Base-by-base conservation (phyloP, 2,329 filamentous ascomycete species). In the Waltergamsia citrina region DNA sequence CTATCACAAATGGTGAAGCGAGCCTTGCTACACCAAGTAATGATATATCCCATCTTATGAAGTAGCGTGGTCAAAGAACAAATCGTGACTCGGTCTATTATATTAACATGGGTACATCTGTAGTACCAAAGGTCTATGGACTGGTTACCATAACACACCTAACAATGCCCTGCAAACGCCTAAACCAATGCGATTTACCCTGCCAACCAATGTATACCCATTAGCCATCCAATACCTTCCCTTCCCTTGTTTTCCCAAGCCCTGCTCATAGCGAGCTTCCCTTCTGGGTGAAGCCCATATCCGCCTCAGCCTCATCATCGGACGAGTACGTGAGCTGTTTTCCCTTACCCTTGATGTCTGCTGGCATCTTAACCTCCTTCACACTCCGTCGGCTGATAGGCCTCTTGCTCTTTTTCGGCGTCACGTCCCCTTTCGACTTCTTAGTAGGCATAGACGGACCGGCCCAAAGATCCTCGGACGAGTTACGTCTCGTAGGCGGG, bases 401-500 rank as follows among this genome's bases (percentile, higher is more conserved):
- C 35, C 59, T 43, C 33, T 54, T 49, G 15, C 44, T 40, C 35
- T 46, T 51, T 38, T 41, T 55, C 14, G 48, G 48, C 20, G 47
- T 49, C 32, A 43, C 37, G 12, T 45, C 48, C 4, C 45, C 44
- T 36, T 47, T 54, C 27, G 40, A 33, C 28, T 41, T 42, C 36
- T 49, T 53, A 33, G 43, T 31, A 32, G 49, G 47, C 19, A 47
- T 38, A 10, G 52, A 41, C 9, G 41, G 11, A 5, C 7, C 22
- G 4, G 22, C 6, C 15, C 14, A 12, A n/a, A n/a, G n/a, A 15
- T 37, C 35, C 17, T 24, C 16, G 3, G 62, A 70, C 7, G 71
- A 74, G 43, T 71, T 73, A 8, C 26, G 62, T 19, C 63, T 60
- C 3, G 65, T 60, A 4, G 63, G 60, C 22, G 56, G 56, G n/a